Conservation (phyloP, 139 green algal genomes). For the Trebouxia sp. region DNA sequence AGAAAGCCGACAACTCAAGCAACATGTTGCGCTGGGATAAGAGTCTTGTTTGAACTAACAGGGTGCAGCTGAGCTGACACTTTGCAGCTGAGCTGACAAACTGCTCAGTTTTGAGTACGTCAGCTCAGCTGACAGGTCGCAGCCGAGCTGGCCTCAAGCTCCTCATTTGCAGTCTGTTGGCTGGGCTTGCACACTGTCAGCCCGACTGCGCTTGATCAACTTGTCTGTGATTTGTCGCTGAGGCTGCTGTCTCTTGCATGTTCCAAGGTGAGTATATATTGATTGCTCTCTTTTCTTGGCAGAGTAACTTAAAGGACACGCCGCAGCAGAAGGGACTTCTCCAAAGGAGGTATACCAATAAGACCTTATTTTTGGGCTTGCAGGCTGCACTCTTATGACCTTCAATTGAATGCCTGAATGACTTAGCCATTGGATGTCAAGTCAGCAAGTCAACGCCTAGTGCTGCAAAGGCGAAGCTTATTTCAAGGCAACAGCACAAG, state of each 20-base stretch:
- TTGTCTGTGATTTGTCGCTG: background rate
- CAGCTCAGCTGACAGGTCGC: constrained; percentile 1
- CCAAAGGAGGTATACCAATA: constrained; percentile 7
- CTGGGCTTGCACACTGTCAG: too few species aligned
- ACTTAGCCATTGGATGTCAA: too few species aligned
- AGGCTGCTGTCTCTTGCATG: constrained; percentile 11
- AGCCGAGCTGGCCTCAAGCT: background rate
- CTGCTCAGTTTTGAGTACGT: background rate
- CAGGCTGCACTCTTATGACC: constrained; percentile 5
- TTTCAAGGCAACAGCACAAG: too few species aligned
- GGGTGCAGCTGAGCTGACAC: constrained; percentile 8
- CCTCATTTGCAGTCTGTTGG: too few species aligned
- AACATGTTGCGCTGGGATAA: constrained; percentile 14
- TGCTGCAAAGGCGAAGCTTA: too few species aligned
- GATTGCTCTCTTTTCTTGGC: constrained; percentile 24
- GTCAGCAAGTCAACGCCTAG: too few species aligned
- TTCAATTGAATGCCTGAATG: too few species aligned
- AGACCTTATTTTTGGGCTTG: too few species aligned
- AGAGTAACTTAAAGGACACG: background rate
- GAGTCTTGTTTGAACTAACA: background rate
- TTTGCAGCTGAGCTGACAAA: constrained; percentile 21
- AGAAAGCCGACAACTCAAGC: constrained; percentile 16
- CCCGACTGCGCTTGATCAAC: too few species aligned
- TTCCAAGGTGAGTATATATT: constrained; percentile 9
- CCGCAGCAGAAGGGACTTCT: background rate